Conservation (phyloP, 139 green algal genomes). For the Chlorella sp. region DNA sequence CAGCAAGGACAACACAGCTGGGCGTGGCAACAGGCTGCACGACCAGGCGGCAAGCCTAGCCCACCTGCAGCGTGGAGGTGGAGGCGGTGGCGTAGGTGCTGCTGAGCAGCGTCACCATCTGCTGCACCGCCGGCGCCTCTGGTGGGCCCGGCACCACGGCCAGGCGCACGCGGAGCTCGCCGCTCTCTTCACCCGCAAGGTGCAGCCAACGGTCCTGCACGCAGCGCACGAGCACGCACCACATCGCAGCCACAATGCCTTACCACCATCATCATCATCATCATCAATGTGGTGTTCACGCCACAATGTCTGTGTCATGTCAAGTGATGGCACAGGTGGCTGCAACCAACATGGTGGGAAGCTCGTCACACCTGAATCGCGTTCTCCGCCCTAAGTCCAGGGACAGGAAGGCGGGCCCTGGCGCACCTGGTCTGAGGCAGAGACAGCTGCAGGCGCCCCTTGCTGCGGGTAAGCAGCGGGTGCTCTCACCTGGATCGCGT, state of each 20-base stretch:
- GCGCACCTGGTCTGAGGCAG: background rate
- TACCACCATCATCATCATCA: too few species aligned
- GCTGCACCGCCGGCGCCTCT: conserved; percentile 17
- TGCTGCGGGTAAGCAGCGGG: background rate
- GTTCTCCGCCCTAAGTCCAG: background rate
- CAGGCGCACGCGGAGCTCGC: conserved; percentile 34
- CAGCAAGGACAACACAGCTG: too few species aligned
- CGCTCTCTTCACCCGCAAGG: conserved; percentile 23
- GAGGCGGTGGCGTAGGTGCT: background rate
- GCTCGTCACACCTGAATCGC: background rate
- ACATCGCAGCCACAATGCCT: background rate
- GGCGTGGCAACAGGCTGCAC: too few species aligned
- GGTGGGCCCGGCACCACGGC: conserved; percentile 19
- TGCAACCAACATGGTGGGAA: background rate
- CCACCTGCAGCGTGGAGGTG: conserved; percentile 3
- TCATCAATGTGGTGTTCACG: too few species aligned
- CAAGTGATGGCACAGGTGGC: too few species aligned
- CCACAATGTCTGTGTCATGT: too few species aligned
- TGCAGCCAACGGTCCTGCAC: conserved; percentile 40
- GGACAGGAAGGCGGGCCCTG: background rate
- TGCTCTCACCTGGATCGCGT: conserved; percentile 11
- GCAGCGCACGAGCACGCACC: background rate
- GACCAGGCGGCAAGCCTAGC: too few species aligned
- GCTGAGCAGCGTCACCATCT: conserved; percentile 20
- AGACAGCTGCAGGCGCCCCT: background rate